Conservation (phyloP, 2,329 filamentous ascomycete genomes). For the Colletotrichum tofieldiae region DNA sequence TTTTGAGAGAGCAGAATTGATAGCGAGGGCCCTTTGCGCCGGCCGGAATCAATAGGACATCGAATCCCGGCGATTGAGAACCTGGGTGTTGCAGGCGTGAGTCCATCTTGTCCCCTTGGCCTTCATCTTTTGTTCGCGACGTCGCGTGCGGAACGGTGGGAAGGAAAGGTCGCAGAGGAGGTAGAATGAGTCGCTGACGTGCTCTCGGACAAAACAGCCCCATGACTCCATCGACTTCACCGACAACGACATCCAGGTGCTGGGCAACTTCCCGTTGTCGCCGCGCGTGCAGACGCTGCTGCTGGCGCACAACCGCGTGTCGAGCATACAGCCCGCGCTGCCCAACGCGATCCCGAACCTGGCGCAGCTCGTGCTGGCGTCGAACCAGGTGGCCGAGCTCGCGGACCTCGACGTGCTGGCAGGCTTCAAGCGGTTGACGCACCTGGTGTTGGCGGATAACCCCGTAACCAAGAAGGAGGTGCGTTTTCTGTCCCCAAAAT, state of each 20-base stretch:
- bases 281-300: conserved; percentile 91
- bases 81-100: conserved; percentile 91
- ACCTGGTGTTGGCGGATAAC: conserved; percentile 88
- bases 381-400: conserved; percentile 87
- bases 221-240: conserved; percentile 98
- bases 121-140: neutral
- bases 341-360: conserved; percentile 85
- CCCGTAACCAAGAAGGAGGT: conserved; percentile 95
- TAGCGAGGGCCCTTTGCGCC: conserved; percentile 70
- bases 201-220: conserved; percentile 68
- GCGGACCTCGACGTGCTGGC: conserved; percentile 88
- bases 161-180: neutral
- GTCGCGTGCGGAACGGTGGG: neutral
- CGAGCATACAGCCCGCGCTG: conserved; percentile 83
- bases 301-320: conserved; percentile 89
- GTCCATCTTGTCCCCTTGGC: conserved; percentile 57
- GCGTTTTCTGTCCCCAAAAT: conserved; percentile 52
- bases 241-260: conserved; percentile 93
- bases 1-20: conserved; percentile 82
- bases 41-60: conserved; percentile 81
- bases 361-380: conserved; percentile 84
- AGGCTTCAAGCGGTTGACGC: conserved; percentile 79
- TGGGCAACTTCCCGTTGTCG: conserved; percentile 94
- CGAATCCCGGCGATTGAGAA: conserved; percentile 99
- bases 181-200: conserved; percentile 21